Percentiles rank a stretch among this genome's conserved stretches.
These are phyloP conservation scores for Rhynchospora tenuis DNA, from an alignment of 176 grass and related monocot species.

Conservation along the genomic window DNA sequence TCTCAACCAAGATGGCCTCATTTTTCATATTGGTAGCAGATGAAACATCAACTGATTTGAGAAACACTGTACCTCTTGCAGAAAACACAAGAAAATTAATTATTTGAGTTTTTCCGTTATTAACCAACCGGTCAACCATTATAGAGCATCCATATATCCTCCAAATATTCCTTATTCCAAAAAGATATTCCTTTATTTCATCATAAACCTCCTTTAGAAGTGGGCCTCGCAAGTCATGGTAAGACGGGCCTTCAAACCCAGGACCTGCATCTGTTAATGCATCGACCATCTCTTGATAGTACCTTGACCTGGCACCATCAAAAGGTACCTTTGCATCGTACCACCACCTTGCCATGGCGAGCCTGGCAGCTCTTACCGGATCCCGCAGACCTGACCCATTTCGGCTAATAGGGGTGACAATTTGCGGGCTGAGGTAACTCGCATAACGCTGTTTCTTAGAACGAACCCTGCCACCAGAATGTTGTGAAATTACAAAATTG, in stretches of 20 bases:
- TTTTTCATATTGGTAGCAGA: conserved; percentile 12
- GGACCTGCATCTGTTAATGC: conserved; percentile 27
- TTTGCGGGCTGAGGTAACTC: conserved; percentile 12
- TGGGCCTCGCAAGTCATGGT: conserved; percentile 29
- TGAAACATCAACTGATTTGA: conserved; percentile 38
- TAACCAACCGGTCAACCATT: conserved; percentile 20
- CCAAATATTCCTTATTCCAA: conserved; percentile 37
- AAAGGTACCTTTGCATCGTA: conserved; percentile 37
- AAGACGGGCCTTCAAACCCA: conserved; percentile 31
- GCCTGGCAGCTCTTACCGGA: not conserved
- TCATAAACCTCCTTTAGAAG: conserved; percentile 25
- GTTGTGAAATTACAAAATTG: conserved; percentile 13
- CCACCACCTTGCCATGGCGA: conserved; percentile 33
- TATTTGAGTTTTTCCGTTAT: conserved; percentile 1
- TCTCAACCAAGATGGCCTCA: conserved; percentile 13
- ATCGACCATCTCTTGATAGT: conserved; percentile 35
- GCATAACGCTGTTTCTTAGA: conserved; percentile 17
- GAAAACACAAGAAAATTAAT: conserved; percentile 45
- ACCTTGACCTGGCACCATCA: conserved; percentile 33
- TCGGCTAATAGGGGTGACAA: not conserved
- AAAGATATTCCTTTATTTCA: conserved; percentile 20
- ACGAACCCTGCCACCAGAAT: conserved; percentile 16
- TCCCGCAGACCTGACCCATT: conserved; percentile 18
- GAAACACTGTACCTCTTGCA: conserved; percentile 34
- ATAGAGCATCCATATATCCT: conserved; percentile 29